Evolutionary conservation across 805 yeast genomes (phyloP), one percentile per base, ranked within the genome.

Genomic region (Saturnispora halmiae): DNA sequence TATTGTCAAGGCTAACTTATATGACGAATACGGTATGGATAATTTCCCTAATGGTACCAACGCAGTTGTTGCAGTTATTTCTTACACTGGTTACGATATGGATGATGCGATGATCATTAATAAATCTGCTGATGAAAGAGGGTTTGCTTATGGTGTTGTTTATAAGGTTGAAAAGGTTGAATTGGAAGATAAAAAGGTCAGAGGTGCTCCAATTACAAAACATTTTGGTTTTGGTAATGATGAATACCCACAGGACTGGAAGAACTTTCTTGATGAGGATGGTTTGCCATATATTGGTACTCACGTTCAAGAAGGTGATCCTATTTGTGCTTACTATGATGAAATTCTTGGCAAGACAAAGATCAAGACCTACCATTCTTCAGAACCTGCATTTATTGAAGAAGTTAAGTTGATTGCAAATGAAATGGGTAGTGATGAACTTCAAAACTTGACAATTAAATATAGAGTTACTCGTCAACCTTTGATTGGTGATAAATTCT

Each of bases 71-170:
- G 98, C 98, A 0, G 98, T 92, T 52, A 92, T 92, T 58, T 88
- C 98, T 0, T 92, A 92, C 62, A 92, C 98, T 1, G 98, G 98
- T 53, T 92, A 92, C 59, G 98, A 92, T 83, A 92, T 92, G 97
- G 98, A 92, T 67, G 98, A 92, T 64, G 98, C 98, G 59, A 90
- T 92, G 97, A 92, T 92, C 56, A 76, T 92, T 52, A 92, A 92
- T 64, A 92, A 92, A 63, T 83, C 95, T 38, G 96, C 97, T 0
- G 94, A 88, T 55, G 98, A 92, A 66, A 76, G 98, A 62, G 98
- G 98, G 1, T 92, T 92, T 51, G 97, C 94, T 15, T 90, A 92
- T 54, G 98, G 98, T 65, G 84, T 94, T 7, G 94, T 92, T 49
- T 87, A 84, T 66, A 92, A 92, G 65, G 92, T 83, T 24, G 98